Base-by-base conservation (phyloP, 176 grass and related monocot species). In the Oryza glaberrima region DNA sequence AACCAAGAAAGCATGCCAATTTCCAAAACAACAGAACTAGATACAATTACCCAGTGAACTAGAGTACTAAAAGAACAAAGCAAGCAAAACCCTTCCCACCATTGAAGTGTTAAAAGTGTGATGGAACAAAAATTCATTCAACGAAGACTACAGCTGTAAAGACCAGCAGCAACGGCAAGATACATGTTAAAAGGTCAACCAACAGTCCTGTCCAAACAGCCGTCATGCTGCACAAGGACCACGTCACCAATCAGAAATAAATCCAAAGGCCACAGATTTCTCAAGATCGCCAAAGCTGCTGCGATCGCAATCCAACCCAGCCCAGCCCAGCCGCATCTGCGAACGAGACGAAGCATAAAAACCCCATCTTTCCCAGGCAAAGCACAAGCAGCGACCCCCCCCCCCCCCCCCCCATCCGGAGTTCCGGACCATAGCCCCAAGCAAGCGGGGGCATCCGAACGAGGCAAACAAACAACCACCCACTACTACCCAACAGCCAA, bases 11-110 rank as follows among this genome's bases (percentile, higher is more conserved):
- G 66, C n/a, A 65, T 2, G 13, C 15, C 56, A 43, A 46, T 65
- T 82, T 82, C 66, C 45, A 77, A 66, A 43, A 22, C 6, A 67
- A 52, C 45, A 45, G 25, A 69, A 45, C 10, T 45, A n/a, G 32
- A 46, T 19, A 11, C 72, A 52, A 66, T 3, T 5, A 69, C 75
- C 56, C 20, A 32, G 54, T 64, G 65, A 23, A 77, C 52, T 28
- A 81, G 43, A 40, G 71, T 19, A 85, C 23, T 12, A 80, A 43
- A 32, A 20, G n/a, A 26, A 67, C 46, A 75, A 69, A 49, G 47
- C 14, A 80, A 80, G 16, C 76, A 84, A 61, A 6, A 26, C 13
- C 26, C 28, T 67, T 79, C 54, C 58, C 68, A 88, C 45, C 28
- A 73, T 45, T 43, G n/a, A 15, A 61, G 40, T 17, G 20, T 32